Evolutionary conservation across 805 yeast species (phyloP), one percentile per base, ranked within the genome.

Genomic region (Wickerhamiella musiphila): DNA sequence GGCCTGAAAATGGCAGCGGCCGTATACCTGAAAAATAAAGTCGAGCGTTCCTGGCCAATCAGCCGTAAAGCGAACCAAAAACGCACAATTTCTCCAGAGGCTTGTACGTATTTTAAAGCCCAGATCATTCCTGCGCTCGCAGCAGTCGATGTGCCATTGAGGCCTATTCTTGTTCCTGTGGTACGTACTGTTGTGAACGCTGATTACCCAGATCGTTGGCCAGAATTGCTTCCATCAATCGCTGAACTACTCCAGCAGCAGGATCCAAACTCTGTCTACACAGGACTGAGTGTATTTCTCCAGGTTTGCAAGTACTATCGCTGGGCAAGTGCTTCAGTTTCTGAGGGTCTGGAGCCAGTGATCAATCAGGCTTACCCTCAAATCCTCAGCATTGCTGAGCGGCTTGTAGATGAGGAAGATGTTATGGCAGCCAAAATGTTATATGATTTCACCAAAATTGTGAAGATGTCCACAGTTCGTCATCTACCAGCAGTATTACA

Each of bases 21-120:
- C 0, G 73, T 86, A 4, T 81, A 70, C 52, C 69, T 82, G 52
- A 86, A 86, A 51, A 84, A 86, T 52, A 63, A 72, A 35, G 63
- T 82, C 15, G 57, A 62, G 11, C 62, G 68, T 23, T 62, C 67
- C 32, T 84, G 95, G 95, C 39, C 47, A 13, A 36, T 46, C 6
- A 40, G 40, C 16, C 44, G 26, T 5, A 78, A 73, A 47, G 79
- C 78, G 3, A 59, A 66, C 16, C n/a, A n/a, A n/a, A n/a, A n/a
- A n/a, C n/a, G n/a, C n/a, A n/a, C n/a, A n/a, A n/a, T n/a, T n/a
- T n/a, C n/a, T n/a, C n/a, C n/a, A n/a, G n/a, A n/a, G n/a, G n/a
- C n/a, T n/a, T n/a, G n/a, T n/a, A n/a, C n/a, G n/a, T n/a, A n/a
- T n/a, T 70, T 90, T 40, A 70, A 73, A 38, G 77, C 73, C 13